These are phyloP conservation scores for Achaetomiella virescens DNA, from an alignment of 495 filamentous ascomycete genomes.

Conservation along the genomic window DNA sequence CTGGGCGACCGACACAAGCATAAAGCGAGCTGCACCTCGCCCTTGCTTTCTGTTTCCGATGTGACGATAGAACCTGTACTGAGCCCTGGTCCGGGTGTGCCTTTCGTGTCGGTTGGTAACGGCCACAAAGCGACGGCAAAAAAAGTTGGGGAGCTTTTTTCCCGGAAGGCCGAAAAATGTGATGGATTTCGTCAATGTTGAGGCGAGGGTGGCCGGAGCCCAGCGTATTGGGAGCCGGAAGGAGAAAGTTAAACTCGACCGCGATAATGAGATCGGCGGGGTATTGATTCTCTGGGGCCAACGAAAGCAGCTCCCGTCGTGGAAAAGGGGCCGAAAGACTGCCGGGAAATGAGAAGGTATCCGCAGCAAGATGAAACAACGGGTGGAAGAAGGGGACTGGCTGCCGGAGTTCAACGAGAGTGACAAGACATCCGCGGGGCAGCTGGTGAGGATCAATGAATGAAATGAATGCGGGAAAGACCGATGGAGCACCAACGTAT, in stretches of 20 bases:
- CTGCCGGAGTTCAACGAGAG: neutral
- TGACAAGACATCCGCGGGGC: neutral
- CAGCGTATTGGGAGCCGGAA: neutral
- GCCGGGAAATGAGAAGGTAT: constrained; percentile 14
- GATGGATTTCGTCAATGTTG: neutral
- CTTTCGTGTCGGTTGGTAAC: neutral
- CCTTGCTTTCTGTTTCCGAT: neutral
- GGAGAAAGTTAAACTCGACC: neutral
- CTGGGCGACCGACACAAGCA: neutral
- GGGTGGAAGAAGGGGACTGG: neutral
- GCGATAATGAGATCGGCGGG: constrained; percentile 11
- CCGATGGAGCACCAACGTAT: too few species aligned
- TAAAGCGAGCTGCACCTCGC: neutral
- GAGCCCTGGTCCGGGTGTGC: neutral
- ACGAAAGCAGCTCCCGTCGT: neutral
- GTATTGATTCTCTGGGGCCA: constrained; percentile 2
- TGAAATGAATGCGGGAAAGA: too few species aligned
- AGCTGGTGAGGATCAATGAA: neutral
- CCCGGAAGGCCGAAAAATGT: too few species aligned
- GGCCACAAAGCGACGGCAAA: neutral
- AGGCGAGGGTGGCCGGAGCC: neutral
- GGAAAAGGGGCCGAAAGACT: neutral
- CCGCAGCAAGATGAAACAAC: constrained; percentile 10
- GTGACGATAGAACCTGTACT: neutral
- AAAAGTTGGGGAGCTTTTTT: neutral